Conservation (phyloP, 768 basidiomycete genomes). For the Infundibulicybe gibba region DNA sequence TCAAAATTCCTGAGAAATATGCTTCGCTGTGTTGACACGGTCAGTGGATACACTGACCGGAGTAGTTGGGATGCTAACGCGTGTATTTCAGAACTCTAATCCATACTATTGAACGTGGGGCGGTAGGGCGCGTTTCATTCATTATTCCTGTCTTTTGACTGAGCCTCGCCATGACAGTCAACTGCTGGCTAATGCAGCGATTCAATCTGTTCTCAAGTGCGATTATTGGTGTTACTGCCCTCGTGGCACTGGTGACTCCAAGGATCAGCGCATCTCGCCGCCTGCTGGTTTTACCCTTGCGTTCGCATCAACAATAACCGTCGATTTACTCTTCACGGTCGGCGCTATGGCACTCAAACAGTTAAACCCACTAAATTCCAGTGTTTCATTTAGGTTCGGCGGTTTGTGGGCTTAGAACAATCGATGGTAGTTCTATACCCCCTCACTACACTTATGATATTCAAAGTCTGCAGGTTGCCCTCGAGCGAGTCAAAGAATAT, state of each 20-base stretch:
- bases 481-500: constrained; percentile 91
- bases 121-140: constrained; percentile 38
- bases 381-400: constrained; percentile 46
- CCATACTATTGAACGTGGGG: constrained; percentile 94
- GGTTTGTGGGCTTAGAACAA: constrained; percentile 87
- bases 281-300: constrained; percentile 86
- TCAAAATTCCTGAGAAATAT: constrained; percentile 85
- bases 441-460: not conserved
- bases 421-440: constrained; percentile 62
- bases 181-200: constrained; percentile 86
- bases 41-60: constrained; percentile 28
- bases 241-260: constrained; percentile 64
- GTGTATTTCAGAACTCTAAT: constrained; percentile 41
- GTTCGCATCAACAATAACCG: constrained; percentile 75
- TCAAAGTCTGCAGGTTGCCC: constrained; percentile 51
- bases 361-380: not conserved
- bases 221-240: constrained; percentile 70
- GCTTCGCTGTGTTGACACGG: constrained; percentile 78
- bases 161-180: constrained; percentile 43
- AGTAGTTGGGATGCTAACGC: not conserved
- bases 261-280: constrained; percentile 72
- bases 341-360: constrained; percentile 6
- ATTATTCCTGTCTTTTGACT: not conserved
- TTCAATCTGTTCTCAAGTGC: constrained; percentile 79
- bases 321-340: constrained; percentile 68